Conservation (phyloP, 257 asterid genomes). For the Jaltomata sinuosa region DNA sequence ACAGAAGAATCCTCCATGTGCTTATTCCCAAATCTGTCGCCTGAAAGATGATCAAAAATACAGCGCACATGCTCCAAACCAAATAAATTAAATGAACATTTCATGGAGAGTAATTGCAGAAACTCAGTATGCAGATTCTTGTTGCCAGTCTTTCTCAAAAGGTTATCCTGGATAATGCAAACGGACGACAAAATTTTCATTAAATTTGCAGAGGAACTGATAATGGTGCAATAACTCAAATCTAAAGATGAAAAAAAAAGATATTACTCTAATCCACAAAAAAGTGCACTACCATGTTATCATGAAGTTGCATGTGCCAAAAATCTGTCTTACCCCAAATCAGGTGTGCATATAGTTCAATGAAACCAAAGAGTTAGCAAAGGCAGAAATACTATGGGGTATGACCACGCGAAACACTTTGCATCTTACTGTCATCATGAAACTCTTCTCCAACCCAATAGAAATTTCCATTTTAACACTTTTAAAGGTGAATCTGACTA, state of each 20-base stretch:
- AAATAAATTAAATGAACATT: constrained; percentile 61
- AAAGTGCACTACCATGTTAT: not conserved
- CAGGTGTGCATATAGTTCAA: not conserved
- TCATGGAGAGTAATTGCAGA: constrained; percentile 40
- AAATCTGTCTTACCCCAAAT: not conserved
- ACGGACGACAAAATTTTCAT: not conserved
- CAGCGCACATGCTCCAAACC: constrained; percentile 42
- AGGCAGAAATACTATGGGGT: not conserved
- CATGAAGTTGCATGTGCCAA: not conserved
- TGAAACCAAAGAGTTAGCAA: not conserved
- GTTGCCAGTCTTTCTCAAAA: constrained; percentile 35
- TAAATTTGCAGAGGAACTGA: not conserved
- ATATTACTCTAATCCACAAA: not conserved
- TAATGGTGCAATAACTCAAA: not conserved
- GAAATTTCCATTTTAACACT: not conserved
- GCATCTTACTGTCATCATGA: not conserved
- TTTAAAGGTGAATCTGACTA: not conserved
- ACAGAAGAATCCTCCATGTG: constrained; percentile 35
- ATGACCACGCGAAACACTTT: not conserved
- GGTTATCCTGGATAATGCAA: constrained; percentile 42
- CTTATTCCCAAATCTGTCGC: constrained; percentile 29
- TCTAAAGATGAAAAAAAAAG: not conserved
- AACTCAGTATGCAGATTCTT: constrained; percentile 45
- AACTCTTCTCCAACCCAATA: not conserved
- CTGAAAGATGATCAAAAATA: constrained; percentile 44